Conservation (phyloP, 768 basidiomycete genomes). For the Russula sp. region DNA sequence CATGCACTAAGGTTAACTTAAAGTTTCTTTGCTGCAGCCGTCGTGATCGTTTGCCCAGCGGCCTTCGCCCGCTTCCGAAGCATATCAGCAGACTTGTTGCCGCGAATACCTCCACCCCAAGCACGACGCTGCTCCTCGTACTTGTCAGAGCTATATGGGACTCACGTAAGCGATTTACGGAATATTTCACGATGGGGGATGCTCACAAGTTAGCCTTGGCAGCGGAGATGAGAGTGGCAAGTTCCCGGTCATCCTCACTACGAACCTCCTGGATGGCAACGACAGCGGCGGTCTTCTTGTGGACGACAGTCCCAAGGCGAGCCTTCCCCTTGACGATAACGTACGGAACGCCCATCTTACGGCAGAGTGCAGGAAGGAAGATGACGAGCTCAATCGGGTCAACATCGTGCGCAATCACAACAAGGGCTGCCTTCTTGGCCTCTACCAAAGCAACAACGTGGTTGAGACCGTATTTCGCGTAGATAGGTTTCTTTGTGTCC, state of each 20-base stretch:
- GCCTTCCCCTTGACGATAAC: constrained; percentile 98
- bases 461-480: constrained; percentile 95
- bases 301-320: constrained; percentile 93
- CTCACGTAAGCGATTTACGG: background rate
- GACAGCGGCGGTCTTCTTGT: constrained; percentile 97
- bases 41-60: constrained; percentile 58
- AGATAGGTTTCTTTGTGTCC: constrained; percentile 92
- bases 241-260: constrained; percentile 90
- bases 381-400: constrained; percentile 99
- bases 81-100: constrained; percentile 92
- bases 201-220: constrained; percentile 96
- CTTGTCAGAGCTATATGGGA: constrained; percentile 67
- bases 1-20: constrained; percentile 32
- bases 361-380: constrained; percentile 96
- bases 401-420: constrained; percentile 95
- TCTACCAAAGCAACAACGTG: constrained; percentile 94
- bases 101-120: constrained; percentile 96
- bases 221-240: constrained; percentile 86
- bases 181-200: background rate
- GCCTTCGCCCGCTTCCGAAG: constrained; percentile 93
- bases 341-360: constrained; percentile 99
- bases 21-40: constrained; percentile 57
- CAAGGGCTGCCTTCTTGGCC: constrained; percentile 95
- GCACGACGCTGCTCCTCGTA: constrained; percentile 86
- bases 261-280: constrained; percentile 90